These are phyloP conservation scores for Yamagishiella unicocca DNA, from an alignment of 139 green algal species.

Conservation along the genomic window DNA sequence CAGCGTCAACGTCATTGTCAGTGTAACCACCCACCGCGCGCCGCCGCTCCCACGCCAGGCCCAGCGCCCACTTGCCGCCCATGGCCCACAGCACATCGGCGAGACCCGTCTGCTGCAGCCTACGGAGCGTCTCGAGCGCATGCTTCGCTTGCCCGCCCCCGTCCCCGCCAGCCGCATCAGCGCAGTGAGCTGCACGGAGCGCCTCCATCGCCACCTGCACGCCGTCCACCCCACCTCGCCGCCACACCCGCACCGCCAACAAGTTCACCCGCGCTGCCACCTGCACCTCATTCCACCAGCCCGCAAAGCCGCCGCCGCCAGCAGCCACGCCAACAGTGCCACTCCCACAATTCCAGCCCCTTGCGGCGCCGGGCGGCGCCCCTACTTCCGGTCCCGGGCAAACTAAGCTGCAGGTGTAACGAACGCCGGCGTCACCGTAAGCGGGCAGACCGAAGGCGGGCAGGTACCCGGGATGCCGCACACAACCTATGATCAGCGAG, in stretches of 20 bases:
- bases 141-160: neutral
- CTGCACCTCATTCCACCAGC: neutral
- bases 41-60: neutral
- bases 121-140: neutral
- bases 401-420: too few relatives aligned
- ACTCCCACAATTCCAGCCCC: too few relatives aligned
- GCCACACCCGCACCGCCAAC: neutral
- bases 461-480: neutral
- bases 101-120: neutral
- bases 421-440: too few relatives aligned
- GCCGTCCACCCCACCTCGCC: neutral
- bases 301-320: too few relatives aligned
- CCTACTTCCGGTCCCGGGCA: too few relatives aligned
- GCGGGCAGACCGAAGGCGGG: neutral
- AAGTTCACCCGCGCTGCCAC: neutral
- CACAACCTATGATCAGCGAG: neutral
- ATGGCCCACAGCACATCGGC: neutral
- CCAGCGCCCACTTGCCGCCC: neutral
- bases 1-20: too few relatives aligned
- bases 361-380: too few relatives aligned
- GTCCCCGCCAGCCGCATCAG: neutral
- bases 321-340: too few relatives aligned
- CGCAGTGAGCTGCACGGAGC: neutral
- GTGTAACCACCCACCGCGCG: too few relatives aligned
- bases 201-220: slow-evolving; percentile 8